Percentiles rank a stretch among this genome's conserved stretches.
These are phyloP conservation scores for Malassezia obtusa DNA, from an alignment of 1,284 basidiomycete species.

Conservation along the genomic window DNA sequence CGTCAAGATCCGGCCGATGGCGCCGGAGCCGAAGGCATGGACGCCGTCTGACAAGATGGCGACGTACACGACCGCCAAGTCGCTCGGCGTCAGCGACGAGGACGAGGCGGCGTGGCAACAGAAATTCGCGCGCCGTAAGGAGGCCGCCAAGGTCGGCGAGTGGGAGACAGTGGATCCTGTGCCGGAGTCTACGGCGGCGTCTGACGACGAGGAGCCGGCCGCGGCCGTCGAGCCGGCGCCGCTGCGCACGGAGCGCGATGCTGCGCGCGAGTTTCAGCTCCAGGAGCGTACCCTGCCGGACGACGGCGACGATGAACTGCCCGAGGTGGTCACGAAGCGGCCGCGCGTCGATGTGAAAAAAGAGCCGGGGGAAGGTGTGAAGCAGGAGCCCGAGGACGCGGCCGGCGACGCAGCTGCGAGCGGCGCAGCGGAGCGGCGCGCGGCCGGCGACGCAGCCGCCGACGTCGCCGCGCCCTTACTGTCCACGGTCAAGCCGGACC, in stretches of 20 bases:
- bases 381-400: background rate
- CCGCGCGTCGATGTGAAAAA: background rate
- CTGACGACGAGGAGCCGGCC: background rate
- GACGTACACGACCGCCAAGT: slow-evolving; percentile 75
- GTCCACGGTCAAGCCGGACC: too few species aligned
- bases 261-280: slow-evolving; percentile 27
- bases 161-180: slow-evolving; percentile 62
- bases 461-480: too few species aligned
- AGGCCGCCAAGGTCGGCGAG: slow-evolving; percentile 65
- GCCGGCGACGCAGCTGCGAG: background rate
- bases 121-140: slow-evolving; percentile 55
- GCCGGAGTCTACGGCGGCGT: background rate
- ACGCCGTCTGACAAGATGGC: slow-evolving; percentile 58
- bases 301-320: slow-evolving; percentile 19
- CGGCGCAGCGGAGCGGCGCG: too few species aligned
- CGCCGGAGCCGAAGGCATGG: slow-evolving; percentile 49
- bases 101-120: slow-evolving; percentile 21
- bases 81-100: slow-evolving; percentile 57
- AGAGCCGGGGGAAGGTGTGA: background rate
- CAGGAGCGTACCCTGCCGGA: slow-evolving; percentile 19
- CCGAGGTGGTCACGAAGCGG: slow-evolving; percentile 30
- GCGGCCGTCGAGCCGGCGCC: background rate
- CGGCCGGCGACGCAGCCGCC: too few species aligned
- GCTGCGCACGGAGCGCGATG: slow-evolving; percentile 21
- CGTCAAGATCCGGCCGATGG: background rate